A percentile compares a stretch with the other conserved stretches of the same genome.
Evolutionary conservation across 2,329 filamentous ascomycete species (phyloP).

Genomic region (Coleophoma crateriformis): DNA sequence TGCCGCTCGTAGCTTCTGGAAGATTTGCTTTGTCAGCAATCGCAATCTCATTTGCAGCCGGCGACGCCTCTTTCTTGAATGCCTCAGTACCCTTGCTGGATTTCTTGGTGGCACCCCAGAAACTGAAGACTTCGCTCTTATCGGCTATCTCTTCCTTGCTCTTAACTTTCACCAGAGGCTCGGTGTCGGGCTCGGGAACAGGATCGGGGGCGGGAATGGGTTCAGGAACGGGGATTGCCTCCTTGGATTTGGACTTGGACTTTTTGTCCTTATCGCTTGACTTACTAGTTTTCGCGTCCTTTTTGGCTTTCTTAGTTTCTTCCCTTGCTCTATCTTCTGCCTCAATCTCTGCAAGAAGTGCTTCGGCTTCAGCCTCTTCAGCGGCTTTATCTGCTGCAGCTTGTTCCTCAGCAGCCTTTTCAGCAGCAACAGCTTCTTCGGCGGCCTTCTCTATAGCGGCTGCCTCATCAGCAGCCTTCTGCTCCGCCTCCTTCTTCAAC

Average conservation of each 20-base stretch:
- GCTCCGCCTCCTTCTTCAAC: constrained; percentile 26
- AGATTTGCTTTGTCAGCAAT: constrained; percentile 44
- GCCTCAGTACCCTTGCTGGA: constrained; percentile 23
- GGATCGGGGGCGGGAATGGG: constrained; percentile 17
- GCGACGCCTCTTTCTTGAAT: constrained; percentile 31
- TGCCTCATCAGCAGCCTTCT: constrained; percentile 25
- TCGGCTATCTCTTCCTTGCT: constrained; percentile 27
- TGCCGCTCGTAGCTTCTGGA: constrained; percentile 38
- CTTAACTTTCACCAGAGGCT: constrained; percentile 19
- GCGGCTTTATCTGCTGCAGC: constrained; percentile 32
- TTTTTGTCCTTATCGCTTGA: constrained; percentile 28
- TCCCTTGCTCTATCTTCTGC: constrained; percentile 25
- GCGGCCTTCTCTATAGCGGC: constrained; percentile 30
- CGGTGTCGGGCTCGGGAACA: constrained; percentile 5
- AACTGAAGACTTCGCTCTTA: constrained; percentile 39
- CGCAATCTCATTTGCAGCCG: constrained; percentile 36
- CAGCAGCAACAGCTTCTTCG: constrained; percentile 25
- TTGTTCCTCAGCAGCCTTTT: constrained; percentile 25
- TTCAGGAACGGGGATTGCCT: constrained; percentile 15
- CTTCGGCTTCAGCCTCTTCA: constrained; percentile 29
- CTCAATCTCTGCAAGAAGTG: constrained; percentile 4
- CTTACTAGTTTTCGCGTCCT: constrained; percentile 32
- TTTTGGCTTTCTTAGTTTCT: constrained; percentile 30
- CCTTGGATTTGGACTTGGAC: constrained; percentile 17
- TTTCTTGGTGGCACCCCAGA: constrained; percentile 51